These are phyloP conservation scores for Nicotiana benthamiana DNA, from an alignment of 257 asterid genomes.

Conservation along the genomic window DNA sequence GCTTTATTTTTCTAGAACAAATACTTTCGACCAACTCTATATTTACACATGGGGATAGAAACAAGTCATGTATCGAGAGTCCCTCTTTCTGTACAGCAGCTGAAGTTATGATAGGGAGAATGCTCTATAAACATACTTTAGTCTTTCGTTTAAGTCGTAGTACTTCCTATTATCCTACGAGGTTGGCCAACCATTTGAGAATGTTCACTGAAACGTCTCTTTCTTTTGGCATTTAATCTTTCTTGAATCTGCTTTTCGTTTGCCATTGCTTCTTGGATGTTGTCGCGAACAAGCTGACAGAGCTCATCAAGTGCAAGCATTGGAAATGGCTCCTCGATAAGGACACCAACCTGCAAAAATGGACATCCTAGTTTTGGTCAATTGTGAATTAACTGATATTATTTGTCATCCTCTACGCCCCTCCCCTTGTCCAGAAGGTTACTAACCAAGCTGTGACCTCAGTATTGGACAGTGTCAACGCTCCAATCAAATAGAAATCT, in stretches of 20 bases:
- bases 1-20: not conserved
- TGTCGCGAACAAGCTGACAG: slow-evolving; percentile 42
- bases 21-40: not conserved
- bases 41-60: not conserved
- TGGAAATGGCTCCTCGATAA: slow-evolving; percentile 93
- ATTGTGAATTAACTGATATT: not conserved
- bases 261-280: slow-evolving; percentile 48
- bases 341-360: slow-evolving; percentile 76
- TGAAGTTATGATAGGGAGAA: not conserved
- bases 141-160: not conserved
- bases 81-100: slow-evolving; percentile 1
- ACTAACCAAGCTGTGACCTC: not conserved
- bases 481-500: not conserved
- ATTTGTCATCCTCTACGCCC: not conserved
- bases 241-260: slow-evolving; percentile 51
- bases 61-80: not conserved
- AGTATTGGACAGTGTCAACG: not conserved
- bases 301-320: slow-evolving; percentile 93
- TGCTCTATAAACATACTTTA: not conserved
- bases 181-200: slow-evolving; percentile 58
- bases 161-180: slow-evolving; percentile 7
- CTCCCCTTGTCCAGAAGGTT: not conserved
- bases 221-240: slow-evolving; percentile 36
- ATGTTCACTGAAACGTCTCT: slow-evolving; percentile 20
- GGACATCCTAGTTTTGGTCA: not conserved